A percentile compares a stretch with the other conserved stretches of the same genome.
These are phyloP conservation scores for Kwoniella sp. DNA, from an alignment of 768 basidiomycete species.

Conservation along the genomic window DNA sequence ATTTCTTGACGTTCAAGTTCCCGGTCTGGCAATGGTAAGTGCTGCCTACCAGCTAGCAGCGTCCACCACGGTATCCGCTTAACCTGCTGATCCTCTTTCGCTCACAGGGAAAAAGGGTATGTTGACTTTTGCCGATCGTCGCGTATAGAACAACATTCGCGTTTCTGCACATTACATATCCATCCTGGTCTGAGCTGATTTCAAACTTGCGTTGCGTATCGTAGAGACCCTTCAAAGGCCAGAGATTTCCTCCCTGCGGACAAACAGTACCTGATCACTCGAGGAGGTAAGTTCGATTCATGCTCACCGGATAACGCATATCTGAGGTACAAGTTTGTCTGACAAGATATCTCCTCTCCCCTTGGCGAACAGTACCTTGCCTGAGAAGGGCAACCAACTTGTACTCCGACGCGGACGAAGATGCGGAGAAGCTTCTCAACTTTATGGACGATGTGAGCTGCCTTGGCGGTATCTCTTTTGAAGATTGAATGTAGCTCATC, in stretches of 20 bases:
- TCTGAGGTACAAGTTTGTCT: background rate
- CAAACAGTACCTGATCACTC: constrained; percentile 95
- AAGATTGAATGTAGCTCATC: background rate
- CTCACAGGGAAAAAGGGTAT: constrained; percentile 73
- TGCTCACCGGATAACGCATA: no score
- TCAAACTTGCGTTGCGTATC: background rate
- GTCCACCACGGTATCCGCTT: background rate
- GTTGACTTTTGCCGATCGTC: background rate
- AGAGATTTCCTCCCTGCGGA: constrained; percentile 92
- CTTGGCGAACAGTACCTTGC: constrained; percentile 72
- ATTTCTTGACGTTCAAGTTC: constrained; percentile 97
- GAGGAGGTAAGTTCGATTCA: constrained; percentile 63
- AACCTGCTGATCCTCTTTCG: background rate
- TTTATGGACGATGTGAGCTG: constrained; percentile 63
- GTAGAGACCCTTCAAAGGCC: constrained; percentile 72
- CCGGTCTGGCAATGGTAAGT: constrained; percentile 94
- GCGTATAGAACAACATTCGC: no score
- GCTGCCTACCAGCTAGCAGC: background rate
- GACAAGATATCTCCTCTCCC: background rate
- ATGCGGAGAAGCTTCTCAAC: constrained; percentile 85
- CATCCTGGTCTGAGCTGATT: background rate
- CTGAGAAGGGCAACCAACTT: constrained; percentile 88
- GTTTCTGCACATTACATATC: no score
- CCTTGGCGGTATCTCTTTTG: background rate
- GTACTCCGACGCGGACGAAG: constrained; percentile 94